Percentiles rank a stretch among this genome's conserved stretches.
Conservation (phyloP, 2,329 filamentous ascomycete genomes). For the Penicillium vulpinum region DNA sequence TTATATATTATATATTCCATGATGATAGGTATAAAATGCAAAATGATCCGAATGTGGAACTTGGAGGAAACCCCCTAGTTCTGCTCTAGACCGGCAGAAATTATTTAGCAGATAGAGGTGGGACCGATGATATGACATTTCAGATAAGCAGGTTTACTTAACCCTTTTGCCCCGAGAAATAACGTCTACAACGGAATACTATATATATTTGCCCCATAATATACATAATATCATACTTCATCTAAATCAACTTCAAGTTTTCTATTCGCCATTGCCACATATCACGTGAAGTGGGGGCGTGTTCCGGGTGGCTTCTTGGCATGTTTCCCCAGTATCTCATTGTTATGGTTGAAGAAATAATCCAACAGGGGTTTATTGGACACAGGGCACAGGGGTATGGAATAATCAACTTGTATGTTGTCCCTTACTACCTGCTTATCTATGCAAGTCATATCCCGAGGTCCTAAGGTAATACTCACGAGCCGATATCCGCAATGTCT, state of each 20-base stretch:
- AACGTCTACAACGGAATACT: no score
- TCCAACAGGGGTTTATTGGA: not conserved
- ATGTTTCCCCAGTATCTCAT: not conserved
- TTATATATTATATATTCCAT: not conserved
- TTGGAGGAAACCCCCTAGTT: not conserved
- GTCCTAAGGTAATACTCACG: not conserved
- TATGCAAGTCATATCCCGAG: not conserved
- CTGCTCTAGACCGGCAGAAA: constrained; percentile 6
- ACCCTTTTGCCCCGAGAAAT: no score
- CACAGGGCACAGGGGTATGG: not conserved
- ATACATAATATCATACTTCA: not conserved
- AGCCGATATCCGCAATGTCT: not conserved
- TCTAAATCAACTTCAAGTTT: not conserved
- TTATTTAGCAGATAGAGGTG: constrained; percentile 3
- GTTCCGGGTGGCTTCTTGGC: constrained; percentile 6
- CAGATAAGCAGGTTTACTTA: not conserved
- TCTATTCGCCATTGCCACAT: constrained; percentile 11
- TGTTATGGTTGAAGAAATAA: not conserved
- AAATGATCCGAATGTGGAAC: constrained; percentile 1
- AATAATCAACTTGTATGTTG: not conserved
- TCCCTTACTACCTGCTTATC: not conserved
- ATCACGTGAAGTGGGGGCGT: constrained; percentile 19
- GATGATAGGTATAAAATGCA: no score
- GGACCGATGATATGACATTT: not conserved
- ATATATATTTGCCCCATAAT: not conserved